Evolutionary conservation across 306 rosid species (phyloP).

Genomic region (Trifolium subterraneum): DNA sequence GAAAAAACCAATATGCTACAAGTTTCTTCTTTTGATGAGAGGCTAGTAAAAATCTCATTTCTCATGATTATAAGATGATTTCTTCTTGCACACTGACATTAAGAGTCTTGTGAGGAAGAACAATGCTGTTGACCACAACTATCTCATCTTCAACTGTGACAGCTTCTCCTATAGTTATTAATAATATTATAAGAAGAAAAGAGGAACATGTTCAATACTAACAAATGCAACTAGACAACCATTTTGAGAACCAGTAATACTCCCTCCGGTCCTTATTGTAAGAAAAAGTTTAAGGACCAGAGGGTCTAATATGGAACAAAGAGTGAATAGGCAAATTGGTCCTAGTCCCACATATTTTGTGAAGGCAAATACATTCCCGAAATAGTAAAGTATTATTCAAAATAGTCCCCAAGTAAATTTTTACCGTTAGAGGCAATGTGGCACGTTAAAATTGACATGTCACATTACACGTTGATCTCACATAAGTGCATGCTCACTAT

Average conservation of each 20-base stretch:
- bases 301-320: too few species aligned
- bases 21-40: constrained; percentile 29
- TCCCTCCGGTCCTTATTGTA: too few species aligned
- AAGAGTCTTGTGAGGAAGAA: constrained; percentile 91
- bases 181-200: background rate
- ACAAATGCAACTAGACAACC: background rate
- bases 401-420: background rate
- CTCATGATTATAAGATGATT: constrained; percentile 65
- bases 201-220: constrained; percentile 20
- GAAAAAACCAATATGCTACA: constrained; percentile 18
- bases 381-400: background rate
- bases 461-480: background rate
- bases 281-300: too few species aligned
- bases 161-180: constrained; percentile 70
- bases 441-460: background rate
- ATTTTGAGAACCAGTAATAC: background rate
- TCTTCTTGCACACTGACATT: constrained; percentile 91
- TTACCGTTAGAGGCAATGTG: background rate
- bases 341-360: background rate
- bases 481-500: background rate
- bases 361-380: background rate
- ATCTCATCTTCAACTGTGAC: constrained; percentile 93
- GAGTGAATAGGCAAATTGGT: background rate
- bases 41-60: constrained; percentile 16
- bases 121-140: constrained; percentile 84